A percentile compares a stretch with the other conserved stretches of the same genome.
phyloP scores from a whole-genome alignment of 441 rosid species.

The California macrophylla region DNA sequence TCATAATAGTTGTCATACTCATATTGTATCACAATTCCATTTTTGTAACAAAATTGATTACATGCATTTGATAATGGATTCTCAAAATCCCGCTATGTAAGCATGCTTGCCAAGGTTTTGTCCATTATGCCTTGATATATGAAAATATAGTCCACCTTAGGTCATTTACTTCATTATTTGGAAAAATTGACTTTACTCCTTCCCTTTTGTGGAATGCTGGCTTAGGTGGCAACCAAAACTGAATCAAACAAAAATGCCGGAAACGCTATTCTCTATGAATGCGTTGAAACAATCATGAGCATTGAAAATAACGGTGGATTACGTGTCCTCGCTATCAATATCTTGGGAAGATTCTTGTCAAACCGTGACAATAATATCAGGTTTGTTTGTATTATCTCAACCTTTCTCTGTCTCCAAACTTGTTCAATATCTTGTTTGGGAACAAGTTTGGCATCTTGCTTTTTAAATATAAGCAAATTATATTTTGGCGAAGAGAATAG shows the following conservation, averaged over 20 bases:
- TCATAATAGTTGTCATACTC: neutral
- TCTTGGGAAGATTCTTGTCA: conserved; percentile 92
- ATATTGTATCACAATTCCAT: neutral
- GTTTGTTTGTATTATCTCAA: conserved; percentile 22
- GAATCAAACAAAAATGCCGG: conserved; percentile 98
- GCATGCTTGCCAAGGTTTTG: neutral
- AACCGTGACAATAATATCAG: conserved; percentile 99
- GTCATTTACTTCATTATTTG: conserved; percentile 14
- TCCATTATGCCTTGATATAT: neutral
- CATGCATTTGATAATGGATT: neutral
- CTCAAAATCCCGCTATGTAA: neutral
- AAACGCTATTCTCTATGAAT: conserved; percentile 91
- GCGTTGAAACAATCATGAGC: conserved; percentile 96
- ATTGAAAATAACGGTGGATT: conserved; percentile 91
- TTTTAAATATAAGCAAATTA: neutral
- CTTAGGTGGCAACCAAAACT: conserved; percentile 95
- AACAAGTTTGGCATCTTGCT: neutral
- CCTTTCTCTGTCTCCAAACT: neutral
- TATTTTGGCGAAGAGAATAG: neutral
- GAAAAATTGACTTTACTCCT: neutral
- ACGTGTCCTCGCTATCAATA: conserved; percentile 97
- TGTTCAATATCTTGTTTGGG: neutral
- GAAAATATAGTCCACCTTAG: neutral
- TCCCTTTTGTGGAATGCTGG: conserved; percentile 22
- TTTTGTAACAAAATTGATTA: neutral